phyloP scores from a whole-genome alignment of 2,329 filamentous ascomycete species.

The Trichoderma sp. region DNA sequence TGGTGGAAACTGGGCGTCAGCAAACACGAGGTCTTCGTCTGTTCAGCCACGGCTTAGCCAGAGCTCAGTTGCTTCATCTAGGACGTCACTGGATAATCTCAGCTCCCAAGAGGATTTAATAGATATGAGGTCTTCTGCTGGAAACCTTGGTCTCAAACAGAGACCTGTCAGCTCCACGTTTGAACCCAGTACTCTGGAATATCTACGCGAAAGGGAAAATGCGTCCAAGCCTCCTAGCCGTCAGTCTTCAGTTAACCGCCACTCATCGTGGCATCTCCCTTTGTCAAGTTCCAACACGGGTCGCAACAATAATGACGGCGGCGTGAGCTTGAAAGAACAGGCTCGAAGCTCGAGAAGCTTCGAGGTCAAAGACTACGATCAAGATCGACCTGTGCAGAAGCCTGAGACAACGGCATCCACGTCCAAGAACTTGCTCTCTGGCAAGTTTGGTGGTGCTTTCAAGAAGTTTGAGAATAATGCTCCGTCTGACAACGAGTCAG shows the following conservation, averaged over 20 bases:
- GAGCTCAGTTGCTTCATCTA: conserved; percentile 22
- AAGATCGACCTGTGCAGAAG: conserved; percentile 62
- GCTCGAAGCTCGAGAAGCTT: conserved; percentile 74
- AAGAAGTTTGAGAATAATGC: conserved; percentile 76
- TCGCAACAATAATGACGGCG: conserved; percentile 37
- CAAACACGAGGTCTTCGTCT: conserved; percentile 23
- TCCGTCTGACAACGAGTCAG: conserved; percentile 30
- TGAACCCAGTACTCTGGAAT: conserved; percentile 74
- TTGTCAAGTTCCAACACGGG: conserved; percentile 44
- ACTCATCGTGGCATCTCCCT: conserved; percentile 34
- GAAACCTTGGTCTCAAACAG: conserved; percentile 50
- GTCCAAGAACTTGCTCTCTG: conserved; percentile 80
- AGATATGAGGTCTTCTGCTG: conserved; percentile 31
- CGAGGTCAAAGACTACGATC: conserved; percentile 53
- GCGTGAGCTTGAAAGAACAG: conserved; percentile 65
- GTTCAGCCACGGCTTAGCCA: conserved; percentile 31
- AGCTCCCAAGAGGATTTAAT: conserved; percentile 28
- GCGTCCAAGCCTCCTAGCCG: conserved; percentile 45
- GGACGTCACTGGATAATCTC: conserved; percentile 30
- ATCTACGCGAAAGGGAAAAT: conserved; percentile 74
- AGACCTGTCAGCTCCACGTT: conserved; percentile 82
- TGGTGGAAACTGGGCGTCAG: conserved; percentile 13
- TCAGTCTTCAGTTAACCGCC: conserved; percentile 28
- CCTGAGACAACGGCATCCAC: conserved; percentile 71
- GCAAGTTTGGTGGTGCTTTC: conserved; percentile 91